phyloP scores from a whole-genome alignment of 2,329 filamentous ascomycete species.

The Chaetomiaceae sp. region DNA sequence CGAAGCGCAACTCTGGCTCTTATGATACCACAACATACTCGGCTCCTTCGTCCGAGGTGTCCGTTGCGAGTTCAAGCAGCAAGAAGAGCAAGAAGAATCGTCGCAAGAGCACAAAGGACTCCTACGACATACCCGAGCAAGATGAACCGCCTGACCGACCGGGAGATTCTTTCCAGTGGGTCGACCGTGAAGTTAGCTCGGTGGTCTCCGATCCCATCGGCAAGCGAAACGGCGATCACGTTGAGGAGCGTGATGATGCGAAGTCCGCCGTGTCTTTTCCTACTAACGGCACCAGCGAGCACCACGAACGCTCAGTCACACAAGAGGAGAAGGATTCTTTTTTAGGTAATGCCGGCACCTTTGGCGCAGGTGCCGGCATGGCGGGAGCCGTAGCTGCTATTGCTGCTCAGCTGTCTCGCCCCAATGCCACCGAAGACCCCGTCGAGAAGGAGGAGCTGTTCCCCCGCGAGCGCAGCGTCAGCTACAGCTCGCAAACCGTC shows the following conservation, averaged over 20 bases:
- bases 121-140: conserved; percentile 34
- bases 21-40: conserved; percentile 35
- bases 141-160: conserved; percentile 39
- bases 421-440: conserved; percentile 37
- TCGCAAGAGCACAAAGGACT: conserved; percentile 36
- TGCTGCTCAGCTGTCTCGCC: conserved; percentile 26
- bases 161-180: conserved; percentile 36
- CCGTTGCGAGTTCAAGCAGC: conserved; percentile 31
- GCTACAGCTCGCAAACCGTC: conserved; percentile 37
- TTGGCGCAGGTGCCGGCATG: conserved; percentile 65
- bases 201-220: conserved; percentile 44
- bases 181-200: conserved; percentile 46
- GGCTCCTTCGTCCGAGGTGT: conserved; percentile 37
- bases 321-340: conserved; percentile 51
- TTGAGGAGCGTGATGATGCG: conserved; percentile 45
- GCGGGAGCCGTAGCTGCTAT: conserved; percentile 46
- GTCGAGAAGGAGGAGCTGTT: conserved; percentile 24
- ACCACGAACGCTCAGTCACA: conserved; percentile 10
- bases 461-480: conserved; percentile 21
- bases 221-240: conserved; percentile 35
- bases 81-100: conserved; percentile 32
- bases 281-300: conserved; percentile 35
- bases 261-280: conserved; percentile 45
- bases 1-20: conserved; percentile 28
- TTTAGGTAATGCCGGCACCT: conserved; percentile 68